Evolutionary conservation across 1,284 basidiomycete species (phyloP).

Genomic region (Ceratobasidium sp.): DNA sequence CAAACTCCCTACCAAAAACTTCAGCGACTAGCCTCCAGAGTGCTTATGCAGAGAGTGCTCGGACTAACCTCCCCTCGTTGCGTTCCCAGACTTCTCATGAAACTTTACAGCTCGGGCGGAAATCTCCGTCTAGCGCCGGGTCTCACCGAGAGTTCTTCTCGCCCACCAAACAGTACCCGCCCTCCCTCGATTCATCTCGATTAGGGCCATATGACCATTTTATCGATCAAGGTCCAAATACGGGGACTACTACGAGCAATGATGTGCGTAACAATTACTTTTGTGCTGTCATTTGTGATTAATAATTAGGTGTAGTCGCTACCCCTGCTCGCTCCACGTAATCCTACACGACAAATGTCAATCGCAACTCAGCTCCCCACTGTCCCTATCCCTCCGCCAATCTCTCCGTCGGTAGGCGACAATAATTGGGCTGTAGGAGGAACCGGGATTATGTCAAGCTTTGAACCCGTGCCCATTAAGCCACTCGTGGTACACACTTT

Average conservation of each 20-base stretch:
- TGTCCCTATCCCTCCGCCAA: conserved; percentile 26
- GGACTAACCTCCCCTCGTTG: not conserved
- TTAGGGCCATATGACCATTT: not conserved
- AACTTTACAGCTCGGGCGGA: not conserved
- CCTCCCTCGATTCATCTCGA: not conserved
- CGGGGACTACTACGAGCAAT: conserved; percentile 16
- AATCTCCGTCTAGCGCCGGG: not conserved
- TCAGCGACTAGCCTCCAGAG: not conserved
- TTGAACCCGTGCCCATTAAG: conserved; percentile 26
- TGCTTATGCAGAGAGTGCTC: conserved; percentile 10
- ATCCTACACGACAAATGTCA: conserved; percentile 12
- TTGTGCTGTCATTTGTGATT: not conserved
- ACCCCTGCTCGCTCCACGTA: conserved; percentile 13
- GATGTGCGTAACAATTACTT: conserved; percentile 6
- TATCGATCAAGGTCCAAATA: no score
- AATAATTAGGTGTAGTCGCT: not conserved
- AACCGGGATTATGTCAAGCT: conserved; percentile 18
- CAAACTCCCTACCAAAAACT: not conserved
- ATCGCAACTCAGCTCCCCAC: conserved; percentile 36
- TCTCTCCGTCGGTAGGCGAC: not conserved
- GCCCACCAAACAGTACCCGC: conserved; percentile 1
- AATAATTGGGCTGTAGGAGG: not conserved
- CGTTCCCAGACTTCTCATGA: conserved; percentile 19
- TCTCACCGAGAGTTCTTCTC: not conserved
- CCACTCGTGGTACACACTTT: conserved; percentile 10